Conservation (phyloP, 208 protist species). For the Angomonas ambiguus region DNA sequence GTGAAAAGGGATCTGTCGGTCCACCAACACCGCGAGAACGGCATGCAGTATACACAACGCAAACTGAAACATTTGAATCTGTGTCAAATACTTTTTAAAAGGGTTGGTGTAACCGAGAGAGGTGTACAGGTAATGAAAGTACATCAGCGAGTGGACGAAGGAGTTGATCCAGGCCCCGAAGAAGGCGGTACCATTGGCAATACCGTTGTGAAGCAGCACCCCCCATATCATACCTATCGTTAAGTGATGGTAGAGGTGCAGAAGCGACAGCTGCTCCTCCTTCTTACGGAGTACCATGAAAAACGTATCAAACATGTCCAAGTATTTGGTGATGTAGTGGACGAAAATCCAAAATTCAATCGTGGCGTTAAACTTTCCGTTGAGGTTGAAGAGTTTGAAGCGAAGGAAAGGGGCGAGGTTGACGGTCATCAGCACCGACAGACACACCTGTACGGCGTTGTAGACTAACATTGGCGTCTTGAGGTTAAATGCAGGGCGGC, state of each 20-base stretch:
- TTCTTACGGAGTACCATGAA: slow-evolving; percentile 90
- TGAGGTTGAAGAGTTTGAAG: slow-evolving; percentile 73
- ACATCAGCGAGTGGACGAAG: slow-evolving; percentile 88
- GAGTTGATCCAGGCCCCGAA: slow-evolving; percentile 90
- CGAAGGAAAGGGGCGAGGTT: slow-evolving; percentile 38
- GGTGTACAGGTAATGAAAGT: slow-evolving; percentile 88
- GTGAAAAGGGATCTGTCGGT: slow-evolving; percentile 49
- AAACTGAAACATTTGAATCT: slow-evolving; percentile 87
- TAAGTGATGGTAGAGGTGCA: slow-evolving; percentile 90
- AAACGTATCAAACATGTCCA: slow-evolving; percentile 88
- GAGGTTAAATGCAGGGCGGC: slow-evolving; percentile 31
- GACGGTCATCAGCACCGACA: slow-evolving; percentile 80
- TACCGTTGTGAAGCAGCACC: slow-evolving; percentile 72
- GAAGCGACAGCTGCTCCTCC: slow-evolving; percentile 79
- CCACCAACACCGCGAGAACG: slow-evolving; percentile 46
- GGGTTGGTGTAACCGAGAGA: slow-evolving; percentile 83
- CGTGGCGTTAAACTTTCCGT: slow-evolving; percentile 48
- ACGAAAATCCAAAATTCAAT: slow-evolving; percentile 86
- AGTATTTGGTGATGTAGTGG: slow-evolving; percentile 85
- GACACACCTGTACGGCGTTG: slow-evolving; percentile 71
- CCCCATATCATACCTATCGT: slow-evolving; percentile 88
- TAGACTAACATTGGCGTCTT: slow-evolving; percentile 76
- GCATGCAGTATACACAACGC: slow-evolving; percentile 80
- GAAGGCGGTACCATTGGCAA: slow-evolving; percentile 84
- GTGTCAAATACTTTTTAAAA: slow-evolving; percentile 80